These are phyloP conservation scores for Hygrocybe punicea DNA, from an alignment of 768 basidiomycete genomes.

Conservation along the genomic window DNA sequence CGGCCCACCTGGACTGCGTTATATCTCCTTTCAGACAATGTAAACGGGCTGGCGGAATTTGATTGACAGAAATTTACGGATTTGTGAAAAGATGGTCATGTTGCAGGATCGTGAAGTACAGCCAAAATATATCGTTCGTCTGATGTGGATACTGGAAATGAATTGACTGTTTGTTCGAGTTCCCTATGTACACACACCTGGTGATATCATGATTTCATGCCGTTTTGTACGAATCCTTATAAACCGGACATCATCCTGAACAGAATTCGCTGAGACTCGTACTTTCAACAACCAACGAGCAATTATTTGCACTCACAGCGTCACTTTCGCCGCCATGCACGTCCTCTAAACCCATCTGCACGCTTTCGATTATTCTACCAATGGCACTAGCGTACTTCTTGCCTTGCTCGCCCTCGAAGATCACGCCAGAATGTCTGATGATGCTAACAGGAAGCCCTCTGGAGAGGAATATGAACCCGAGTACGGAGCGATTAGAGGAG, in stretches of 20 bases:
- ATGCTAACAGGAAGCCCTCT: slow-evolving; percentile 71
- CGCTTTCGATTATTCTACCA: slow-evolving; percentile 71
- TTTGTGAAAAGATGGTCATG: not conserved
- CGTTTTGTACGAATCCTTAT: slow-evolving; percentile 88
- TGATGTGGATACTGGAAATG: slow-evolving; percentile 23
- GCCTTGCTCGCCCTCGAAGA: slow-evolving; percentile 84
- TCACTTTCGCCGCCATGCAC: slow-evolving; percentile 62
- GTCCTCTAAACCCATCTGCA: slow-evolving; percentile 76
- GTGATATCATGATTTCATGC: slow-evolving; percentile 93
- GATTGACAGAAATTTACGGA: no score
- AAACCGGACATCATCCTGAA: slow-evolving; percentile 80
- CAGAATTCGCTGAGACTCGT: not conserved
- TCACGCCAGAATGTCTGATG: slow-evolving; percentile 78
- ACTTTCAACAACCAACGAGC: not conserved
- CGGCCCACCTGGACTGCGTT: no score
- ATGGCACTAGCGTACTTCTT: slow-evolving; percentile 70
- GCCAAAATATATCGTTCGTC: slow-evolving; percentile 80
- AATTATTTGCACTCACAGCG: slow-evolving; percentile 41
- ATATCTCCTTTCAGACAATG: no score
- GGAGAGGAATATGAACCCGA: slow-evolving; percentile 83
- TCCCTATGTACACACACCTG: slow-evolving; percentile 50
- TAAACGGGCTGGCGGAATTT: no score
- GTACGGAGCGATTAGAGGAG: slow-evolving; percentile 77
- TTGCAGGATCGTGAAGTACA: slow-evolving; percentile 73
- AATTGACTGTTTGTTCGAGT: not conserved